Conservation (phyloP, 768 basidiomycete species). For the Lactarius trivialis region DNA sequence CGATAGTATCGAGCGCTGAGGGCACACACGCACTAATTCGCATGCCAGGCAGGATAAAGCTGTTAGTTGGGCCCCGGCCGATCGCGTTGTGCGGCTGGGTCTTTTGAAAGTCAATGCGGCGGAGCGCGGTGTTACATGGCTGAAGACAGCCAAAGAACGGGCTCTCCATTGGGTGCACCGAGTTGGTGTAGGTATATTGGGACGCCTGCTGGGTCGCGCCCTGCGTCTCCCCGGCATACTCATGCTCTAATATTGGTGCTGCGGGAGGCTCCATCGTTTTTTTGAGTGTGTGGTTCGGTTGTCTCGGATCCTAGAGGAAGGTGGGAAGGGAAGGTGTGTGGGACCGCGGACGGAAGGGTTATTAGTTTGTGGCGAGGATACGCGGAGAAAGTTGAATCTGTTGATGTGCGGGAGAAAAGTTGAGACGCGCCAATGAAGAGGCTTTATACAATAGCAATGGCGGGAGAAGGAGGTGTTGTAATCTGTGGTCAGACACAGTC, state of each 20-base stretch:
- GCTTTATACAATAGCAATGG: constrained; percentile 7
- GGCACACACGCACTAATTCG: constrained; percentile 57
- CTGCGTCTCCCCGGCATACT: constrained; percentile 16
- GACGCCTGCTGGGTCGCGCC: constrained; percentile 21
- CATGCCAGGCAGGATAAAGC: constrained; percentile 58
- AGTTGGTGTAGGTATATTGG: neutral
- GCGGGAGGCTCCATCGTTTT: neutral
- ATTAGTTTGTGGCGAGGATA: constrained; percentile 10
- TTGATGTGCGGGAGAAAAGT: neutral
- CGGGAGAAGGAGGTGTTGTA: neutral
- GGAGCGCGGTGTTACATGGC: constrained; percentile 9
- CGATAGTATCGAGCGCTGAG: neutral
- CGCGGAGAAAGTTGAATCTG: neutral
- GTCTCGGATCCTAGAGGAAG: neutral
- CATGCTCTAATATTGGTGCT: neutral
- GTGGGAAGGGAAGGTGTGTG: neutral
- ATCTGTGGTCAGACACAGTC: neutral
- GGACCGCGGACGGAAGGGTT: neutral
- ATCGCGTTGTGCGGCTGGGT: constrained; percentile 1
- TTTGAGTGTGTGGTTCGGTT: neutral
- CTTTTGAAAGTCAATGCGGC: constrained; percentile 20
- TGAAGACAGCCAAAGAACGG: constrained; percentile 18
- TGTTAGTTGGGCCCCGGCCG: constrained; percentile 27
- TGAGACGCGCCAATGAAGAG: neutral
- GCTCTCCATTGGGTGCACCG: constrained; percentile 9